A percentile compares a stretch with the other conserved stretches of the same genome.
Evolutionary conservation across 1,284 basidiomycete genomes (phyloP).

Genomic region (Leucoagaricus sp.): DNA sequence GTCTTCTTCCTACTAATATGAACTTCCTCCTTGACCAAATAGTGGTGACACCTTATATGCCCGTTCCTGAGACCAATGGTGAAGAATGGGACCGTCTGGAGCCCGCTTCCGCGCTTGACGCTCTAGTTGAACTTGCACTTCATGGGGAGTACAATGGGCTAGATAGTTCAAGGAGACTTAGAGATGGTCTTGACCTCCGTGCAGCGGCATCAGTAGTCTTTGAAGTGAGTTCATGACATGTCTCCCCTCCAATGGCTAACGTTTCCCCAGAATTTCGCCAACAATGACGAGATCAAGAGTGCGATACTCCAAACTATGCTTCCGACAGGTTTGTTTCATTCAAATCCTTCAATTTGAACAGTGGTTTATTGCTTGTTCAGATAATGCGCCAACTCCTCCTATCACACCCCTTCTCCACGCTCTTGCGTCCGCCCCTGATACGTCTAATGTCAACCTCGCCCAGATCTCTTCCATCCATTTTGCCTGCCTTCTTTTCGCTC

Average conservation of each 20-base stretch:
- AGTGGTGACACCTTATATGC: constrained; percentile 74
- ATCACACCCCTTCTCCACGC: constrained; percentile 69
- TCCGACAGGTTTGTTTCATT: constrained; percentile 28
- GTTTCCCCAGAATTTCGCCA: constrained; percentile 63
- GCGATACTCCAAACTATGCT: constrained; percentile 72
- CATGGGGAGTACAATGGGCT: constrained; percentile 79
- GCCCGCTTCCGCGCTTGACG: constrained; percentile 74
- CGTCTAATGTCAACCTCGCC: constrained; percentile 47
- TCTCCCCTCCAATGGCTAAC: background rate
- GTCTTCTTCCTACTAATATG: constrained; percentile 61
- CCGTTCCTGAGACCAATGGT: constrained; percentile 82
- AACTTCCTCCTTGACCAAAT: constrained; percentile 63
- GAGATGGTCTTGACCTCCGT: constrained; percentile 66
- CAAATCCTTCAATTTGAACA: background rate
- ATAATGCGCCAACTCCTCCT: constrained; percentile 40
- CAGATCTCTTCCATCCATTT: constrained; percentile 65
- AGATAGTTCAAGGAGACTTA: constrained; percentile 53
- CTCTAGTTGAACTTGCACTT: constrained; percentile 69
- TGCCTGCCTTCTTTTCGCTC: constrained; percentile 68
- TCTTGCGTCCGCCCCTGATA: constrained; percentile 54
- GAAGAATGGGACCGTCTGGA: constrained; percentile 86
- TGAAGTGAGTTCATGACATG: constrained; percentile 46
- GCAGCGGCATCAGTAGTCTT: constrained; percentile 68
- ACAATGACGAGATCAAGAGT: constrained; percentile 65
- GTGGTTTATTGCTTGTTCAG: constrained; percentile 26